Evolutionary conservation across 2,329 filamentous ascomycete species (phyloP).

Genomic region (Coniochaeta sp.): DNA sequence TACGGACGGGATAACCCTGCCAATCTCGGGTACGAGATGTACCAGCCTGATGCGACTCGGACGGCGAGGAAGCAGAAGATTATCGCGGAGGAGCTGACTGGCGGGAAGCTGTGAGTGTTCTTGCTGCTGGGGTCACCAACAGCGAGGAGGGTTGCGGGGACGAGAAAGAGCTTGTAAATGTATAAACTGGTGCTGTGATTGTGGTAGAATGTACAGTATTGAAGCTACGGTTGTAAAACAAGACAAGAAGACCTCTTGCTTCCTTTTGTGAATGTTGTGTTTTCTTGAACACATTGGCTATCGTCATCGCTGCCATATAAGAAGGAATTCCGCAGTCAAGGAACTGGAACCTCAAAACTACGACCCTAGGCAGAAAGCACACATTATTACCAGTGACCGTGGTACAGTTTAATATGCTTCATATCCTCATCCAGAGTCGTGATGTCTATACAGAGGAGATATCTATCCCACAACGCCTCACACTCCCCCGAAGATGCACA

Average conservation of each 20-base stretch:
- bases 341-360: too few species aligned
- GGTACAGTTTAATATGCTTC: neutral
- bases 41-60: conserved; percentile 27
- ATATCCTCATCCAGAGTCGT: neutral
- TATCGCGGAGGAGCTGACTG: conserved; percentile 52
- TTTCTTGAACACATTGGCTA: too few species aligned
- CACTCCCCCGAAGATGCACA: neutral
- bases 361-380: too few species aligned
- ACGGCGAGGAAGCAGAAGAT: conserved; percentile 38
- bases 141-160: neutral
- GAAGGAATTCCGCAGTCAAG: too few species aligned
- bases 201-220: conserved; percentile 9
- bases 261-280: neutral
- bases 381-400: too few species aligned
- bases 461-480: neutral
- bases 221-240: neutral
- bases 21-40: neutral
- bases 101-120: conserved; percentile 38
- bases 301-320: neutral
- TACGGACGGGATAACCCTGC: neutral
- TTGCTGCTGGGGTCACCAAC: neutral
- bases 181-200: conserved; percentile 6
- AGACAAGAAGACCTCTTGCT: neutral
- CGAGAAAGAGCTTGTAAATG: conserved; percentile 5
- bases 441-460: neutral